A percentile compares a stretch with the other conserved stretches of the same genome.
These are phyloP conservation scores for Lavandula angustifolia DNA, from an alignment of 257 asterid genomes.

Conservation along the genomic window DNA sequence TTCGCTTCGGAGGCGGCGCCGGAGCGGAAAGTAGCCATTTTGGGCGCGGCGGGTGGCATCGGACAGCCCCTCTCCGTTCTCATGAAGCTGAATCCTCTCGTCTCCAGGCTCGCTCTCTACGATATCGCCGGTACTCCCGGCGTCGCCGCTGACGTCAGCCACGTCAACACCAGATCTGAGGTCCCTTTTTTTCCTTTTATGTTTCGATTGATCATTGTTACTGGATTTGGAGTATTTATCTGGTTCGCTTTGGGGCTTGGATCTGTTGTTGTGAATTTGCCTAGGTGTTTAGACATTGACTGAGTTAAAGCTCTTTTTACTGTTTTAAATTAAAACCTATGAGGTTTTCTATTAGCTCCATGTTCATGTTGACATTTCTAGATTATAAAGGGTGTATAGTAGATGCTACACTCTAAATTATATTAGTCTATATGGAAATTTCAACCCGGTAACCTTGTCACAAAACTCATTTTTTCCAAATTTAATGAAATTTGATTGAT, in stretches of 20 bases:
- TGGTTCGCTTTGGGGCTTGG: neutral
- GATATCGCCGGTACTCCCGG: conserved; percentile 93
- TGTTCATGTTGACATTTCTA: neutral
- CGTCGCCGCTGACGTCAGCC: conserved; percentile 90
- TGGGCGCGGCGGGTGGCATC: conserved; percentile 95
- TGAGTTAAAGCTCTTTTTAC: too few relatives aligned
- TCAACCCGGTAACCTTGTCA: too few relatives aligned
- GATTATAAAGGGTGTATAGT: neutral
- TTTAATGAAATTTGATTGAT: too few relatives aligned
- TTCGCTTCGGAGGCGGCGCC: conserved; percentile 60
- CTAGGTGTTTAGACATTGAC: too few relatives aligned
- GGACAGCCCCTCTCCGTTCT: conserved; percentile 85
- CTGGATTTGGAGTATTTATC: conserved; percentile 5
- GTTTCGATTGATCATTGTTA: neutral
- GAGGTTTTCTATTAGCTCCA: neutral
- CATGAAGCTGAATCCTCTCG: conserved; percentile 86
- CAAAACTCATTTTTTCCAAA: too few relatives aligned
- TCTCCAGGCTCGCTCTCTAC: conserved; percentile 69
- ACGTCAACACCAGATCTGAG: conserved; percentile 88
- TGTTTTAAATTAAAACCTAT: too few relatives aligned
- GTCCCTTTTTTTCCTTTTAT: conserved; percentile 31
- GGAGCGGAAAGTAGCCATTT: conserved; percentile 67
- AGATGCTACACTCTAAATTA: neutral
- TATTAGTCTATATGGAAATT: neutral
- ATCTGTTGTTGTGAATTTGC: neutral